Evolutionary conservation across 1,139 yeast genomes (phyloP), one percentile per base, ranked within the genome.

Genomic region (Yamadazyma kanchanaburiensis): DNA sequence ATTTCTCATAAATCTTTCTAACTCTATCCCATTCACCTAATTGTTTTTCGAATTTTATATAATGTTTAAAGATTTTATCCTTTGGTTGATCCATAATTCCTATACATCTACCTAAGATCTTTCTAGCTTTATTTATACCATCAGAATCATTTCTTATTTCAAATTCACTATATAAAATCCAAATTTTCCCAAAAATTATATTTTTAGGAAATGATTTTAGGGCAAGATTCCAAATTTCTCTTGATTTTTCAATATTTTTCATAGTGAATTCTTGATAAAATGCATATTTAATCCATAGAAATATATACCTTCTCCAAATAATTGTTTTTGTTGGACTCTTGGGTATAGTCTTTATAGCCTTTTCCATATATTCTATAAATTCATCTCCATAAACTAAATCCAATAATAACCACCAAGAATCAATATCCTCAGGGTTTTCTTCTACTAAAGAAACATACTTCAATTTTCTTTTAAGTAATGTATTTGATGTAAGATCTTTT

Each of bases 1-100:
- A 75, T 45, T 76, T 80, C 40, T 82, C 85, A 48, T 77, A 88
- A 6, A 91, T 49, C 45, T 60, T 74, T 22, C 97, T 64, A 8
- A 84, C 88, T 24, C 96, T 60, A 39, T 82, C 94, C 68, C 82
- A 81, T 45, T 84, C 88, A 18, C 82, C 83, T 27, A 85, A 48
- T 29, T 59, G 58, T 25, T 46, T 55, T 46, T 81, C 88, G 19
- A 80, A 43, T 3, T 48, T 64, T 33, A 89, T 80, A 51, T 91
- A 91, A 38, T 66, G 70, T 37, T 63, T 63, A 49, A 80, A 80
- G 0, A 86, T 55, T 31, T 74, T 76, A 2, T 58, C 62, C 46
- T 82, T 83, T 12, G 63, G 48, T 4, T 26, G 25, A 25, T 52
- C 43, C n/a, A 59, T 46, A 28, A 50, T 54, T 0, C 95, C 97